Conservation (phyloP, 352 stramenopile species). For the Pythium oligandrum region DNA sequence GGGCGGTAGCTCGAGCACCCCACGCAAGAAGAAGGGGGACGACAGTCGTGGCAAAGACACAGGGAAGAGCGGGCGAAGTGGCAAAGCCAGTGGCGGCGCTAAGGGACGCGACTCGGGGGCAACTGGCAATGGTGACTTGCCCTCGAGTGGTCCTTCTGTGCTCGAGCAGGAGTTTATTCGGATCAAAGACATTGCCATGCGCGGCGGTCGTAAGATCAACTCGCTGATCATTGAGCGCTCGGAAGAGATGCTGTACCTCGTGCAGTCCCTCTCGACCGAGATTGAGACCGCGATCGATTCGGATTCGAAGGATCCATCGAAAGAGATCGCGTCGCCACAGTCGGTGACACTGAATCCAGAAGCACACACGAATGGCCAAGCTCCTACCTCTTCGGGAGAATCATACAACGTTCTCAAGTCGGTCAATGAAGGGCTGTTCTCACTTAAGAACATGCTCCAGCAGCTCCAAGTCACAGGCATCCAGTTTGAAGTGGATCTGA, state of each 20-base stretch:
- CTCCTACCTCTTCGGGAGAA: too few relatives aligned
- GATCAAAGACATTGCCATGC: conserved; percentile 68
- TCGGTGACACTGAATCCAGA: too few relatives aligned
- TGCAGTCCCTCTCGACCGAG: conserved; percentile 40
- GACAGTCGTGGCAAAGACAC: conserved; percentile 4
- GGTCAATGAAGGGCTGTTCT: conserved; percentile 46
- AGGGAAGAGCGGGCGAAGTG: conserved; percentile 2
- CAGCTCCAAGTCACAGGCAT: conserved; percentile 77
- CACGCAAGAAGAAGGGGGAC: conserved; percentile 25
- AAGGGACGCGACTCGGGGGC: too few relatives aligned
- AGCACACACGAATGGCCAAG: too few relatives aligned
- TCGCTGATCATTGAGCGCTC: conserved; percentile 67
- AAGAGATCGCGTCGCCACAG: too few relatives aligned
- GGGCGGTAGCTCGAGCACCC: conserved; percentile 8
- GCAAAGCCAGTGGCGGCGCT: conserved; percentile 4
- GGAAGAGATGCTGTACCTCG: conserved; percentile 69
- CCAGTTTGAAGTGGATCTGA: conserved; percentile 80
- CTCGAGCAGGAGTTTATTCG: conserved; percentile 49
- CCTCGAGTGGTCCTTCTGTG: neutral
- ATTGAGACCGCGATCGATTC: conserved; percentile 26
- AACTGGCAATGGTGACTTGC: too few relatives aligned
- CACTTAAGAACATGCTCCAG: conserved; percentile 71
- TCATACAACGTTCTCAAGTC: conserved; percentile 30
- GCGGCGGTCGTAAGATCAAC: conserved; percentile 68
- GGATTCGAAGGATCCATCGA: conserved; percentile 24